phyloP scores from a whole-genome alignment of 2,329 filamentous ascomycete species.

The Epichloe aotearoae region DNA sequence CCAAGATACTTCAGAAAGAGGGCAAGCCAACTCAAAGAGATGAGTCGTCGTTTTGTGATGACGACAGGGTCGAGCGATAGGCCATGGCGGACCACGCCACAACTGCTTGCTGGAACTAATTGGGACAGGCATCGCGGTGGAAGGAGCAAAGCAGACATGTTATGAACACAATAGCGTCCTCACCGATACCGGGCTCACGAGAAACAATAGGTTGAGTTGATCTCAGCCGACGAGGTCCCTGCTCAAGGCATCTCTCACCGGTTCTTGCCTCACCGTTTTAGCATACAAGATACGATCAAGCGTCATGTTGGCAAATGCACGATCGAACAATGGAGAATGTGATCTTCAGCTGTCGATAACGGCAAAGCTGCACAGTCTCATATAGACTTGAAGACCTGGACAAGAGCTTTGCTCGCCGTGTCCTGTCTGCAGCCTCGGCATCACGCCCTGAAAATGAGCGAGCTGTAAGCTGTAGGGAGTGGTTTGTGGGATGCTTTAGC shows the following conservation, averaged over 20 bases:
- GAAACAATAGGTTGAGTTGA: background rate
- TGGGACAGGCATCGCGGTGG: background rate
- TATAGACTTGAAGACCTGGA: background rate
- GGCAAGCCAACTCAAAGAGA: background rate
- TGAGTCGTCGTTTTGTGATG: conserved; percentile 1
- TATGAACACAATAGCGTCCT: background rate
- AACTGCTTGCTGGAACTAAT: background rate
- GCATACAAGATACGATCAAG: background rate
- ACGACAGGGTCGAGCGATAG: background rate
- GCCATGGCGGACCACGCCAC: background rate
- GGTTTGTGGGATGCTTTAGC: background rate
- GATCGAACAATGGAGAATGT: background rate
- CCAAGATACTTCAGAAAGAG: background rate
- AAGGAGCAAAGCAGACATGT: background rate
- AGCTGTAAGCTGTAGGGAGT: background rate
- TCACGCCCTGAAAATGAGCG: background rate
- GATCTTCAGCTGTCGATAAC: background rate
- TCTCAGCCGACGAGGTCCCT: background rate
- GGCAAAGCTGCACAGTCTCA: background rate
- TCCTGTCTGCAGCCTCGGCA: background rate
- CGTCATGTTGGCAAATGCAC: background rate
- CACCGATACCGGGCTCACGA: background rate
- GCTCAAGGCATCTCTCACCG: background rate
- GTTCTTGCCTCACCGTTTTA: background rate
- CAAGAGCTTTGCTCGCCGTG: background rate